Percentiles rank a stretch among this genome's conserved stretches.
These are phyloP conservation scores for Serendipita sp. DNA, from an alignment of 768 basidiomycete genomes.

Conservation along the genomic window DNA sequence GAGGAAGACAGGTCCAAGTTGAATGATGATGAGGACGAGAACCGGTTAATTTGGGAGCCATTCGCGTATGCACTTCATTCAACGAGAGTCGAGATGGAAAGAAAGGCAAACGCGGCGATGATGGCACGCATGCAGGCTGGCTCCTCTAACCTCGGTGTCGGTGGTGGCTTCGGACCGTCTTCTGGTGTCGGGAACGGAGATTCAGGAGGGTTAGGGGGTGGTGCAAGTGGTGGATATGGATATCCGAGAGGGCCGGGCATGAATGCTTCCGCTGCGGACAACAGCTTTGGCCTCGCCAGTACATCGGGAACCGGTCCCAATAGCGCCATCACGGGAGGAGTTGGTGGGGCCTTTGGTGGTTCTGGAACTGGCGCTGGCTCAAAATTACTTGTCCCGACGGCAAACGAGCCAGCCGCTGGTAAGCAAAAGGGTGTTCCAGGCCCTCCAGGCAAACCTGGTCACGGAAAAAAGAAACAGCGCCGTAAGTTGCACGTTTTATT, in stretches of 20 bases:
- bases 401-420: neutral
- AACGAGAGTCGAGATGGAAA: neutral
- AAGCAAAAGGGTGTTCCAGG: neutral
- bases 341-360: neutral
- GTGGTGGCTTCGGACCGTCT: neutral
- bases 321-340: neutral
- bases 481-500: neutral
- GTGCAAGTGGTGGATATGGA: neutral
- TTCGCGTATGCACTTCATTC: neutral
- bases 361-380: neutral
- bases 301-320: too few species aligned
- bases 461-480: neutral
- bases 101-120: neutral
- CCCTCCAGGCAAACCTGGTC: neutral
- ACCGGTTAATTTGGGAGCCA: neutral
- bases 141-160: neutral
- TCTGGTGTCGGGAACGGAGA: neutral
- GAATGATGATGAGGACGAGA: neutral
- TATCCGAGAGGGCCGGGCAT: neutral
- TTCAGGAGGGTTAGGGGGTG: neutral
- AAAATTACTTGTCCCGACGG: neutral
- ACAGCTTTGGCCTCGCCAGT: too few species aligned
- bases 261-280: too few species aligned
- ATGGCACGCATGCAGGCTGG: neutral
- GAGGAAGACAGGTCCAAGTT: neutral